A percentile compares a stretch with the other conserved stretches of the same genome.
These are phyloP conservation scores for Mucor racemosus DNA, from an alignment of 371 early-diverging fungal species.

Conservation along the genomic window DNA sequence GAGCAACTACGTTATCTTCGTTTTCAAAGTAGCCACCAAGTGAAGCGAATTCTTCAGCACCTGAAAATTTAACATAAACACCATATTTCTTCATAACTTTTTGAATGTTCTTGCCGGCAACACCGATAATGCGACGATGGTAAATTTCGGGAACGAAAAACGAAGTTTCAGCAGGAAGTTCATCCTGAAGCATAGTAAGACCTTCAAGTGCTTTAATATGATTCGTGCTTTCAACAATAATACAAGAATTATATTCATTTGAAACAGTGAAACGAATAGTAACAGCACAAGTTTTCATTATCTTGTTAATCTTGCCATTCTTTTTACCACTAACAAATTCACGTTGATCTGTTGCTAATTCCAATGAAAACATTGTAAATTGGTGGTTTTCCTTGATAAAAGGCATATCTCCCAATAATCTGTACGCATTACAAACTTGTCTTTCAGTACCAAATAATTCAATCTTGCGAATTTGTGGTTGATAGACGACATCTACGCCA, in stretches of 20 bases:
- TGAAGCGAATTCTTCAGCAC: constrained; percentile 76
- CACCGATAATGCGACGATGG: constrained; percentile 95
- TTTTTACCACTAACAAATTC: constrained; percentile 95
- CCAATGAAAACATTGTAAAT: constrained; percentile 54
- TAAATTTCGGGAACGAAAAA: constrained; percentile 88
- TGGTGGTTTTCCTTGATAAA: constrained; percentile 37
- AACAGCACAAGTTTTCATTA: constrained; percentile 73
- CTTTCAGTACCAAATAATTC: constrained; percentile 70
- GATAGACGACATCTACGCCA: constrained; percentile 60
- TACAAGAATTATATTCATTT: constrained; percentile 77
- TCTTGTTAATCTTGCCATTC: constrained; percentile 92
- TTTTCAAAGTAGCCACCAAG: constrained; percentile 83
- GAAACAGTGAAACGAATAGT: constrained; percentile 57
- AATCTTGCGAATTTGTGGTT: constrained; percentile 47
- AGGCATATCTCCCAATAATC: constrained; percentile 48
- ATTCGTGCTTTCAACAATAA: constrained; percentile 66
- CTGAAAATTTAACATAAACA: constrained; percentile 93
- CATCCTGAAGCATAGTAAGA: constrained; percentile 74
- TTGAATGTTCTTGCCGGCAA: constrained; percentile 94
- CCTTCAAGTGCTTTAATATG: constrained; percentile 69
- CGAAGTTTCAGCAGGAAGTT: constrained; percentile 85
- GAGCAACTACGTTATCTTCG: constrained; percentile 83
- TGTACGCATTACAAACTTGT: constrained; percentile 62
- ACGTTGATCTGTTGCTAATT: constrained; percentile 80
- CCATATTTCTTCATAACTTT: constrained; percentile 94